Base-by-base conservation (phyloP, 768 basidiomycete genomes). In the Mycena olivaceomarginata region DNA sequence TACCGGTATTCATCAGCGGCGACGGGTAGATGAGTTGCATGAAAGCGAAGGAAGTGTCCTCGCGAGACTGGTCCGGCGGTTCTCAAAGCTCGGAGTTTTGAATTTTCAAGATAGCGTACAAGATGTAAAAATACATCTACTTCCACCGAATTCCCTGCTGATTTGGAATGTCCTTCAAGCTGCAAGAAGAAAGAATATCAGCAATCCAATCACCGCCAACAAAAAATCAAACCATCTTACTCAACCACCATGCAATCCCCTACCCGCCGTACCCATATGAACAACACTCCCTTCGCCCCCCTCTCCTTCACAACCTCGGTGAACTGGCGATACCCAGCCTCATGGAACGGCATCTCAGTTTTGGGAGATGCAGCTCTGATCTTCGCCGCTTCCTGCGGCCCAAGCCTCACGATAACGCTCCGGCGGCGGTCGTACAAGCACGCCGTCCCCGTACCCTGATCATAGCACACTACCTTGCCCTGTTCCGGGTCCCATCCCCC, bases 241-340 rank as follows among this genome's bases (percentile, higher is more conserved):
- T 81, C 79, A 18, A 81, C 62, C 68, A 80, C 80, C 22, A 81
- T 63, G 57, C 80, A 81, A 69, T 81, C 80, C 2, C 79, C 80
- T 1, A 81, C 77, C n/a, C 80, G 64, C 39, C 60, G 62, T 4
- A 72, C 80, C 70, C 70, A 81, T 18, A 81, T 63, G 45, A 72
- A 72, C 37, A 81, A 22, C 25, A 78, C 78, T 2, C 75, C 67
- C 51, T 80, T 74, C 20, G 51, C 13, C 1, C 80, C 80, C 8
- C 59, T 72, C 59, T 53, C 65, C 66, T 46, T 67, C 22, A 81
- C 53, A 11, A 76, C 37, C 37, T 65, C 12, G 7, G 51, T 65
- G 39, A 78, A 80, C 43, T 76, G 74, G 11, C 31, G 46, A 39
- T 80, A 80, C 25, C 80, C 80, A 6, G 53, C 64, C n/a, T 53